Evolutionary conservation across 345 rosid genomes (phyloP).

Genomic region (Brassica incana): DNA sequence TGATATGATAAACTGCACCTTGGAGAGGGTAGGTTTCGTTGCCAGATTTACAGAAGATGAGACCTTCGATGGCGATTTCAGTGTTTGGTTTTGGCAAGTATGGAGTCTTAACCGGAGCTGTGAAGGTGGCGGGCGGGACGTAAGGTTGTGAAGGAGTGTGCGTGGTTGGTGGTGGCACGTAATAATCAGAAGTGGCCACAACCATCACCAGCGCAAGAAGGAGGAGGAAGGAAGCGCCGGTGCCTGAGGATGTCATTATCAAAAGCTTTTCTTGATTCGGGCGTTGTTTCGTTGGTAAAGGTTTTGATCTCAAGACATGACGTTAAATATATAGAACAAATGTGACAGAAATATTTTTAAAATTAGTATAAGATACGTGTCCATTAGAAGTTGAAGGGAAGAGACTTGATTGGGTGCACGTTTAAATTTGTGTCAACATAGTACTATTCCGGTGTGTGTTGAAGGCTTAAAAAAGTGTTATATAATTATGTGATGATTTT

Average conservation of each 20-base stretch:
- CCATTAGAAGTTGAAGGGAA: slow-evolving; percentile 3
- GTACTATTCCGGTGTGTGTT: not conserved
- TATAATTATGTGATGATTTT: not conserved
- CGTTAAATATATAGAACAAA: not conserved
- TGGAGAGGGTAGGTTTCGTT: slow-evolving; percentile 42
- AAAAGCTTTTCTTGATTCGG: not conserved
- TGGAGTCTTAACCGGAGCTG: slow-evolving; percentile 27
- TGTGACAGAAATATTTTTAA: not conserved
- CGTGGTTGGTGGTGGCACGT: slow-evolving; percentile 17
- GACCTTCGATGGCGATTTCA: slow-evolving; percentile 32
- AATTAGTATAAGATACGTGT: slow-evolving; percentile 2
- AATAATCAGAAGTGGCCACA: slow-evolving; percentile 26
- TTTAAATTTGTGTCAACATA: slow-evolving; percentile 13
- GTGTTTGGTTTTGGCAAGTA: slow-evolving; percentile 20
- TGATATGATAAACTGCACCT: slow-evolving; percentile 42
- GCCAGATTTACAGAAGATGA: slow-evolving; percentile 35
- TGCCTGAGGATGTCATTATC: slow-evolving; percentile 17
- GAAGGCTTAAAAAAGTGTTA: not conserved
- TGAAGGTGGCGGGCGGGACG: slow-evolving; percentile 5
- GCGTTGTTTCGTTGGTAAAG: slow-evolving; percentile 9
- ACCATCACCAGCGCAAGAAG: slow-evolving; percentile 11
- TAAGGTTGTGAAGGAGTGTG: not conserved
- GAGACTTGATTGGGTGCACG: slow-evolving; percentile 35
- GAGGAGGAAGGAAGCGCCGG: slow-evolving; percentile 4
- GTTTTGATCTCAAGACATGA: not conserved